Base-by-base conservation (phyloP, 164 flowering plant genomes). In the Malania oleifera region DNA sequence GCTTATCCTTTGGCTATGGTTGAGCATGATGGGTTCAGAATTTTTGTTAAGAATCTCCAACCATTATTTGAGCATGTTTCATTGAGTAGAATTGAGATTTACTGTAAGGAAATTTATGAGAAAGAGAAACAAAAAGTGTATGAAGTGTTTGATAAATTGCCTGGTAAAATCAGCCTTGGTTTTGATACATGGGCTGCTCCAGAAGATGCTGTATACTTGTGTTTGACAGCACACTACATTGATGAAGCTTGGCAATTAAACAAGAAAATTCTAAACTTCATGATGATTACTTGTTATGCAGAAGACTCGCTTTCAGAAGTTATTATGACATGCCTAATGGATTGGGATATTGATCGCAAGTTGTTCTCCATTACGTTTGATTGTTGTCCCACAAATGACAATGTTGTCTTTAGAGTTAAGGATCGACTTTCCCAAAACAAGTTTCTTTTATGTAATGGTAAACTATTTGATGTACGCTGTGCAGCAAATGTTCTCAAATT, bases 311-410 rank as follows among this genome's bases (percentile, higher is more conserved):
- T 31, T 31, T 27, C 55, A 52, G 38, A 52, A 27, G 37, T 52
- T n/a, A 52, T 52, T 17, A 52, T 27, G 55, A 31, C 55, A 14
- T 28, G 19, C 7, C 19, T 78, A 22, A 67, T 69, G 72, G 78
- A 75, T 0, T 80, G 80, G 82, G 79, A 74, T 57, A 72, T 76
- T 43, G 82, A 78, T 34, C 70, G 80, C 5, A 78, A 73, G 54
- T 51, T 75, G 59, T 74, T 80, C 49, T 57, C 79, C 19, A 63
- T 80, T 72, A 72, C 77, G 14, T 63, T 67, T 56, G 80, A 78
- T 66, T 59, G 58, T 57, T 57, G 52, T 45, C 58, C 64, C 22
- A 54, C 66, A 13, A 63, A 50, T 55, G 76, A 80, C 39, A 65
- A 52, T 26, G 68, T 74, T 23, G 70, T 60, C 9, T 55, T n/a